Conservation (phyloP, 2,329 filamentous ascomycete genomes). For the Ceratocystis huliohia region DNA sequence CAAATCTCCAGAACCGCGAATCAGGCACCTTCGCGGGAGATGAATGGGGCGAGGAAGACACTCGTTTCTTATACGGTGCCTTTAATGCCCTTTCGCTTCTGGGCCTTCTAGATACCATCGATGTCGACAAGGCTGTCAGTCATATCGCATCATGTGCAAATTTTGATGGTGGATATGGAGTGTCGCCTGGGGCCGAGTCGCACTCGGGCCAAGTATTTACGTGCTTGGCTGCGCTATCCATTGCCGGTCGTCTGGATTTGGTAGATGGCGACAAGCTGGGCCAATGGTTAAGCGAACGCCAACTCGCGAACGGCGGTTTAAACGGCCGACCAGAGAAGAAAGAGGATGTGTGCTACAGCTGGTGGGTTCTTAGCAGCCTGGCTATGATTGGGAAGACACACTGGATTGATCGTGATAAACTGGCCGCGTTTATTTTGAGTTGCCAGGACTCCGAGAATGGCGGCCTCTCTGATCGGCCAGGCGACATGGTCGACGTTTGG, state of each 20-base stretch:
- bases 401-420: conserved; percentile 79
- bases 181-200: conserved; percentile 79
- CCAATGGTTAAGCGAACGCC: conserved; percentile 85
- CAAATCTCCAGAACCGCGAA: conserved; percentile 62
- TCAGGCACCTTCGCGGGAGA: conserved; percentile 87
- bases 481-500: conserved; percentile 94
- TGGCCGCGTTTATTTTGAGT: conserved; percentile 68
- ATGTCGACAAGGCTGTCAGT: conserved; percentile 66
- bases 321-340: conserved; percentile 92
- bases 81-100: conserved; percentile 83
- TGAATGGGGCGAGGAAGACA: conserved; percentile 93
- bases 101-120: conserved; percentile 55
- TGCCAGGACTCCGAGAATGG: conserved; percentile 79
- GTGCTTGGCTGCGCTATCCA: conserved; percentile 74
- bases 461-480: conserved; percentile 80
- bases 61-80: conserved; percentile 82
- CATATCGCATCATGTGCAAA: conserved; percentile 78
- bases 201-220: conserved; percentile 95
- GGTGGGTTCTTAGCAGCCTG: conserved; percentile 92
- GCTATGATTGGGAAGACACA: conserved; percentile 77
- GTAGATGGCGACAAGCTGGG: conserved; percentile 73
- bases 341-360: conserved; percentile 96
- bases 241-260: conserved; percentile 61
- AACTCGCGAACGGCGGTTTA: conserved; percentile 72
- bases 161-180: conserved; percentile 87